Evolutionary conservation across 2,329 filamentous ascomycete genomes (phyloP), one percentile per base, ranked within the genome.

Genomic region (Sordariomycetes sp.): DNA sequence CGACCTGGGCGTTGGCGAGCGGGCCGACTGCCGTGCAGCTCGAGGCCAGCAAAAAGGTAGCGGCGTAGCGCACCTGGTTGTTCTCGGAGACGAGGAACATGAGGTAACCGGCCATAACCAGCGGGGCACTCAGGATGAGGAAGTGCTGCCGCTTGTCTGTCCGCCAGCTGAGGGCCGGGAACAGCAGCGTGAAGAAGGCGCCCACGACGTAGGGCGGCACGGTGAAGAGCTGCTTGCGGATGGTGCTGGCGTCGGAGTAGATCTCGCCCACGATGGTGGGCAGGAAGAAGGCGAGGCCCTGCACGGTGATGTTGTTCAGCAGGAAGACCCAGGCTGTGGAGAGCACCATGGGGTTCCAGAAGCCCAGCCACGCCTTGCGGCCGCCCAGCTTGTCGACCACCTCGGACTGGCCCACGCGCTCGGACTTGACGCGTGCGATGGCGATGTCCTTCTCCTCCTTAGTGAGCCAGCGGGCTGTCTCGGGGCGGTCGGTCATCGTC

Each of bases 261-360:
- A 89, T 89, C 6, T 80, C 87, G 51, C 72, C 70, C 50, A 90
- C 83, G 61, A 90, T 89, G 0, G 86, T 89, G 0, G 87, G 87
- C 0, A 80, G 72, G 71, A 90, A 90, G 75, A 89, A 88, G 2
- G 82, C 82, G 1, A 89, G 74, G 3, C 86, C 86, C 65, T 89
- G 85, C 1, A 89, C 86, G 0, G 86, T 89, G 66, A 90, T 82
- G 69, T 85, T 87, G 74, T 84, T 75, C 59, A 87, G 76, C 1
- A 87, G 69, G 70, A 87, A 86, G 61, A 86, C 79, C 61, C 82
- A 69, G 0, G 81, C 68, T 0, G 79, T 86, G 0, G 69, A 60
- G 3, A 73, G 59, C 2, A 68, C 69, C 12, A 87, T 77, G 0
- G 87, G 87, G 62, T 78, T 84, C 66, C 83, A 78, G 62, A 89